A percentile compares a stretch with the other conserved stretches of the same genome.
These are phyloP conservation scores for Xylaria sp. DNA, from an alignment of 2,329 filamentous ascomycete genomes.

Conservation along the genomic window DNA sequence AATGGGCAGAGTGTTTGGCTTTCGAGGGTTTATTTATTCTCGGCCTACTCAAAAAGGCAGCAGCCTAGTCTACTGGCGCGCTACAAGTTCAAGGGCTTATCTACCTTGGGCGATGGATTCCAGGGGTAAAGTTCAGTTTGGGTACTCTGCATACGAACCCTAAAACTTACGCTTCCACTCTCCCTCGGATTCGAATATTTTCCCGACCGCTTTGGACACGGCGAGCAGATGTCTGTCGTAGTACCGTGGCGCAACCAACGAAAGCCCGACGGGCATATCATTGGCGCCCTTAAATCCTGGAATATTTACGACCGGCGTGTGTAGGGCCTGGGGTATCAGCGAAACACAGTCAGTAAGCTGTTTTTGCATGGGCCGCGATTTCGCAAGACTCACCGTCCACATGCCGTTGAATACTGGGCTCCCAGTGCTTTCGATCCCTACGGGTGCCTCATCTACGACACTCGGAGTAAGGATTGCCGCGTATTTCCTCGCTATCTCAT, in stretches of 20 bases:
- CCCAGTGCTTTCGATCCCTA: conserved; percentile 60
- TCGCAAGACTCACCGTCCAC: conserved; percentile 54
- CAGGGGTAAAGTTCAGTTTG: no score
- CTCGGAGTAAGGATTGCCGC: conserved; percentile 64
- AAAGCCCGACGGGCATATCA: conserved; percentile 64
- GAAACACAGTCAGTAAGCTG: not conserved
- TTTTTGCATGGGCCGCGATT: not conserved
- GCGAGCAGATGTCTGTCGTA: conserved; percentile 49
- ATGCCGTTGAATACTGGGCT: conserved; percentile 56
- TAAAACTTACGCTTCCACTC: conserved; percentile 35
- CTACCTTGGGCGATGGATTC: no score
- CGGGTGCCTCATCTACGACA: conserved; percentile 63
- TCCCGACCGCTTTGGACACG: conserved; percentile 47
- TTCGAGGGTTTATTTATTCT: no score
- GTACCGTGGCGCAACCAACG: conserved; percentile 55
- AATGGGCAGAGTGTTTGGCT: no score
- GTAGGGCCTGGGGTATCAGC: conserved; percentile 52
- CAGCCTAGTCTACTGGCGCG: no score
- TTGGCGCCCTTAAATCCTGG: conserved; percentile 64
- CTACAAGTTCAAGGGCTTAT: no score
- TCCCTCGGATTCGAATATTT: conserved; percentile 47
- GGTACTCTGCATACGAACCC: not conserved
- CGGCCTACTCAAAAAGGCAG: not conserved
- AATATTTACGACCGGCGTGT: conserved; percentile 68
- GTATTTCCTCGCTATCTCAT: conserved; percentile 57